phyloP scores from a whole-genome alignment of 768 basidiomycete genomes.

The Termitomyces sp. region DNA sequence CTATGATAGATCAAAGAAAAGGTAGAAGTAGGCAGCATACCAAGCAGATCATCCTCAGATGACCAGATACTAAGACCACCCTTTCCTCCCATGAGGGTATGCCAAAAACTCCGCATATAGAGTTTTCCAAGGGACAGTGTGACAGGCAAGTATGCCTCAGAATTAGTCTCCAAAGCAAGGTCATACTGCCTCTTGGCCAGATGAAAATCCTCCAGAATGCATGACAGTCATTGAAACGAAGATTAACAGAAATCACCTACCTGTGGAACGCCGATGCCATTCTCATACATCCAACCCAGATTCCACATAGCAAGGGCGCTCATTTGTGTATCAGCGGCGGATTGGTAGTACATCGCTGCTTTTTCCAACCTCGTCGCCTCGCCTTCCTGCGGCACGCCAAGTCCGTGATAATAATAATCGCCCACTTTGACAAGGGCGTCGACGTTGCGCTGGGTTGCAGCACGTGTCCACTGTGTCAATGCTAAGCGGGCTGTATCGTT shows the following conservation, averaged over 20 bases:
- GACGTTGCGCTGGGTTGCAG: conserved; percentile 90
- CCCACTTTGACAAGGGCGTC: conserved; percentile 97
- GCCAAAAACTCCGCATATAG: conserved; percentile 79
- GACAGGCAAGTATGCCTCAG: conserved; percentile 87
- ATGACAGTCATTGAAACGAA: background rate
- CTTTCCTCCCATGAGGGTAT: conserved; percentile 66
- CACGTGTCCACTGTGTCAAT: conserved; percentile 90
- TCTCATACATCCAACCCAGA: conserved; percentile 99
- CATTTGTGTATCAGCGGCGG: conserved; percentile 86
- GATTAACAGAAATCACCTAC: conserved; percentile 27
- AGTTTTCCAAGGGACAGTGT: conserved; percentile 76
- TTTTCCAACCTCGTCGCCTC: conserved; percentile 71
- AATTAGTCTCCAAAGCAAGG: conserved; percentile 78
- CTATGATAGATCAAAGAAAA: background rate
- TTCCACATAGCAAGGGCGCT: conserved; percentile 99
- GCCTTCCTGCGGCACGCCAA: conserved; percentile 70
- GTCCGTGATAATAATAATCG: conserved; percentile 92
- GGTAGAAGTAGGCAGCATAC: conserved; percentile 16
- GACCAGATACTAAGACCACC: conserved; percentile 66
- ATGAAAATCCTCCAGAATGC: conserved; percentile 72
- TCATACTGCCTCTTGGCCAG: conserved; percentile 97
- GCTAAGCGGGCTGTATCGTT: conserved; percentile 82
- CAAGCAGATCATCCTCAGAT: conserved; percentile 43
- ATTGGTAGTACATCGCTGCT: conserved; percentile 91
- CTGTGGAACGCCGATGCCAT: conserved; percentile 87